Evolutionary conservation across 2,329 filamentous ascomycete species (phyloP).

Genomic region (Colletotrichum neosansevieriae): DNA sequence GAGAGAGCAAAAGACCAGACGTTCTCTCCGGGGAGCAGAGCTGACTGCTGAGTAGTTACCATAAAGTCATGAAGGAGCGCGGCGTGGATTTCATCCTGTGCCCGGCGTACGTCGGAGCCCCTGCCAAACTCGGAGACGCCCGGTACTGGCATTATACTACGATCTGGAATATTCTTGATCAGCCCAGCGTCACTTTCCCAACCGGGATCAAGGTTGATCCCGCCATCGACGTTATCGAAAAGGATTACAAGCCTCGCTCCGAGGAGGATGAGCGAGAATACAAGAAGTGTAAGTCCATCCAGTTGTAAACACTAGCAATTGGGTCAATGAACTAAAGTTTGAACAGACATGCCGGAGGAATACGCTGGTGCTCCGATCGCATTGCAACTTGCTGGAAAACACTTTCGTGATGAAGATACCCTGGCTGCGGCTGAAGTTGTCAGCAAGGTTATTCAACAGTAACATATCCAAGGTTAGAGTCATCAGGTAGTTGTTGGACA

Average conservation of each 20-base stretch:
- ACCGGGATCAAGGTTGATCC: slow-evolving; percentile 40
- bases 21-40: no score
- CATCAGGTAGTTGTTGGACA: no score
- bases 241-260: slow-evolving; percentile 13
- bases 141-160: slow-evolving; percentile 48
- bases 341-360: slow-evolving; percentile 2
- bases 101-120: slow-evolving; percentile 44
- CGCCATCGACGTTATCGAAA: slow-evolving; percentile 4
- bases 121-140: slow-evolving; percentile 40
- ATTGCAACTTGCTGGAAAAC: slow-evolving; percentile 29
- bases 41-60: slow-evolving; percentile 17
- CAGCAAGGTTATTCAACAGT: slow-evolving; percentile 6
- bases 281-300: slow-evolving; percentile 28
- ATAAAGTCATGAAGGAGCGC: slow-evolving; percentile 41
- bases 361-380: slow-evolving; percentile 14
- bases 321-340: no score
- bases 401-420: slow-evolving; percentile 23
- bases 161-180: slow-evolving; percentile 50
- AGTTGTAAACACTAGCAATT: no score
- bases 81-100: slow-evolving; percentile 47
- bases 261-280: slow-evolving; percentile 23
- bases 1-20: no score
- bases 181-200: slow-evolving; percentile 46
- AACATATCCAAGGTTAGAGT: no score
- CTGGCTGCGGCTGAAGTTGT: slow-evolving; percentile 24